These are phyloP conservation scores for Claviceps sp. DNA, from an alignment of 2,329 filamentous ascomycete genomes.

Conservation along the genomic window DNA sequence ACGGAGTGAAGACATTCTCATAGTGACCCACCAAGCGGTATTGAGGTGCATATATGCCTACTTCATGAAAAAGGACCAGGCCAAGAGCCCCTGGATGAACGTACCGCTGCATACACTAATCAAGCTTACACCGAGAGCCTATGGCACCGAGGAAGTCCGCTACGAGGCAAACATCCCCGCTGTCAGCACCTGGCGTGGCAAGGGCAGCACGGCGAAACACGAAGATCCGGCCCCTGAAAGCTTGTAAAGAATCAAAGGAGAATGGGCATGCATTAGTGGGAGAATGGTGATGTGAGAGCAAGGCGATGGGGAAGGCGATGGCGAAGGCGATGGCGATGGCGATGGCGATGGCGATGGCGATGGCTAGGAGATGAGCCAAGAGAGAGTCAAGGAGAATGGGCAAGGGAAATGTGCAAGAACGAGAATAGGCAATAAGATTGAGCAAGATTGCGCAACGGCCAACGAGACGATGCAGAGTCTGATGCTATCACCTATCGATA, in stretches of 20 bases:
- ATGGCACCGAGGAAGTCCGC: conserved; percentile 80
- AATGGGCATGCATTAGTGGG: too few relatives aligned
- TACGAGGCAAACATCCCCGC: conserved; percentile 87
- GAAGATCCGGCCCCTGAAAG: conserved; percentile 42
- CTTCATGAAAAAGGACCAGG: conserved; percentile 94
- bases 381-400: too few relatives aligned
- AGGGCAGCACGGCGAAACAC: conserved; percentile 85
- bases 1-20: conserved; percentile 89
- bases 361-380: too few relatives aligned
- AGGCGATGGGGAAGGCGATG: too few relatives aligned
- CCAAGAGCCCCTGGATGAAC: conserved; percentile 94
- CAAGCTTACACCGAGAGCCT: conserved; percentile 88
- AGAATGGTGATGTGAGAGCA: too few relatives aligned
- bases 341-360: too few relatives aligned
- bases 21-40: conserved; percentile 95
- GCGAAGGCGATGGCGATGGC: too few relatives aligned
- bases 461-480: too few relatives aligned
- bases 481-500: too few relatives aligned
- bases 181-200: conserved; percentile 90
- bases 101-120: conserved; percentile 93
- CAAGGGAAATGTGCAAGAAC: too few relatives aligned
- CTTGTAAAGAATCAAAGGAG: conserved; percentile 11
- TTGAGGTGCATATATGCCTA: conserved; percentile 96
- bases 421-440: too few relatives aligned
- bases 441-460: too few relatives aligned